A percentile compares a stretch with the other conserved stretches of the same genome.
Conservation (phyloP, 2,329 filamentous ascomycete species). For the Ilyonectria destructans region DNA sequence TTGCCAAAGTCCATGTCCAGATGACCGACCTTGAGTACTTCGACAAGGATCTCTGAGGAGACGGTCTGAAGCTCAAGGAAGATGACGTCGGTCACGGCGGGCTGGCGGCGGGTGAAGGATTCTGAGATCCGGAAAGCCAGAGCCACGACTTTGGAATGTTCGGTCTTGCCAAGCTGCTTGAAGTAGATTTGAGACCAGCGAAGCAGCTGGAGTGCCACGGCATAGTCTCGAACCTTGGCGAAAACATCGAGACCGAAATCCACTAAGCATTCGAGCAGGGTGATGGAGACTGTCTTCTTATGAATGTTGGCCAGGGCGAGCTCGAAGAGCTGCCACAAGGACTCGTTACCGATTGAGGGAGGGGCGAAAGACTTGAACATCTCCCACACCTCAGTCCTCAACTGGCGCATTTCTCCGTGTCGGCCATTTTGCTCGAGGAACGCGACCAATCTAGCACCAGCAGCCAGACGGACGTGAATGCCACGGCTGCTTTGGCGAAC, state of each 20-base stretch:
- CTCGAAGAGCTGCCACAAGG: constrained; percentile 31
- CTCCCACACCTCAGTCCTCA: constrained; percentile 21
- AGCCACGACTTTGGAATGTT: constrained; percentile 22
- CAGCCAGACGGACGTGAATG: constrained; percentile 29
- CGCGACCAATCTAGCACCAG: constrained; percentile 21
- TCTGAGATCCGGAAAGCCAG: constrained; percentile 26
- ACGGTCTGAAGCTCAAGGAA: constrained; percentile 22
- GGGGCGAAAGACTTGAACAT: constrained; percentile 27
- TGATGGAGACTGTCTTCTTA: constrained; percentile 26
- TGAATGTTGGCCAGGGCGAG: constrained; percentile 13
- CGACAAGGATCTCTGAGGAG: constrained; percentile 30
- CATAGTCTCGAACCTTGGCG: constrained; percentile 13
- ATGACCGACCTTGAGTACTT: constrained; percentile 26
- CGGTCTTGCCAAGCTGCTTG: constrained; percentile 22
- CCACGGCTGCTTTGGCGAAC: constrained; percentile 7
- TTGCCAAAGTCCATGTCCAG: constrained; percentile 27
- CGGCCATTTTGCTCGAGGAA: constrained; percentile 19
- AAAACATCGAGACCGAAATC: constrained; percentile 27
- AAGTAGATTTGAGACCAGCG: constrained; percentile 26
- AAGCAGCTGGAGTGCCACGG: constrained; percentile 25
- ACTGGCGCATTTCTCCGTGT: constrained; percentile 12
- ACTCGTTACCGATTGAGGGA: constrained; percentile 20
- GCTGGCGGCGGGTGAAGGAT: constrained; percentile 22
- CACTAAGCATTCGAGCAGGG: constrained; percentile 23
- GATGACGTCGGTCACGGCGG: background rate